A percentile compares a stretch with the other conserved stretches of the same genome.
phyloP scores from a whole-genome alignment of 2,329 filamentous ascomycete genomes.

The Aureobasidium sp. region DNA sequence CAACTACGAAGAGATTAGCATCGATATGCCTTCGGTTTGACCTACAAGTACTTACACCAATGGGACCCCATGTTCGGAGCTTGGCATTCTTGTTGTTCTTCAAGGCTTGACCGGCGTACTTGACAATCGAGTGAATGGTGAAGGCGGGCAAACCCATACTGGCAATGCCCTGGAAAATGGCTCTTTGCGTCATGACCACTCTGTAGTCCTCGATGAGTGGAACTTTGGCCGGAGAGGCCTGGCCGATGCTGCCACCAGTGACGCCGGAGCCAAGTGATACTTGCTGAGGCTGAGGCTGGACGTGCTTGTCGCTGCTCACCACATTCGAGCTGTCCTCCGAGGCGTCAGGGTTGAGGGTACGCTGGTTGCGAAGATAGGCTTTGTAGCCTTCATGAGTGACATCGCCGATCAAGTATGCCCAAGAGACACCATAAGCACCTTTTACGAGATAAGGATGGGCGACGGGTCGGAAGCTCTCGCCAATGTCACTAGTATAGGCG shows the following conservation, averaged over 20 bases:
- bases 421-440: conserved; percentile 81
- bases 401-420: conserved; percentile 87
- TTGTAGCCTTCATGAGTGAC: conserved; percentile 93
- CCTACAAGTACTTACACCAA: conserved; percentile 64
- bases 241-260: conserved; percentile 17
- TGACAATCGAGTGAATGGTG: conserved; percentile 87
- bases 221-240: conserved; percentile 40
- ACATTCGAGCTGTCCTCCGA: not conserved
- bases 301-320: conserved; percentile 32
- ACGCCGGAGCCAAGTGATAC: conserved; percentile 25
- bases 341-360: conserved; percentile 58
- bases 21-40: not conserved
- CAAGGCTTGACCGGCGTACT: conserved; percentile 79
- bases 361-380: conserved; percentile 81
- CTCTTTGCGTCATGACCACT: conserved; percentile 84
- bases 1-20: conserved; percentile 38
- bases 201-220: conserved; percentile 82
- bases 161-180: conserved; percentile 81
- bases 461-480: conserved; percentile 89
- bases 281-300: not conserved
- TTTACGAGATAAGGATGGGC: conserved; percentile 78
- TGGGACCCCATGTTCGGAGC: conserved; percentile 79
- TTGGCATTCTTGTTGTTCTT: conserved; percentile 71
- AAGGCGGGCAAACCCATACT: conserved; percentile 92
- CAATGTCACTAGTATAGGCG: conserved; percentile 90